Evolutionary conservation across 805 yeast genomes (phyloP).

Genomic region (Candida coleopterorum): DNA sequence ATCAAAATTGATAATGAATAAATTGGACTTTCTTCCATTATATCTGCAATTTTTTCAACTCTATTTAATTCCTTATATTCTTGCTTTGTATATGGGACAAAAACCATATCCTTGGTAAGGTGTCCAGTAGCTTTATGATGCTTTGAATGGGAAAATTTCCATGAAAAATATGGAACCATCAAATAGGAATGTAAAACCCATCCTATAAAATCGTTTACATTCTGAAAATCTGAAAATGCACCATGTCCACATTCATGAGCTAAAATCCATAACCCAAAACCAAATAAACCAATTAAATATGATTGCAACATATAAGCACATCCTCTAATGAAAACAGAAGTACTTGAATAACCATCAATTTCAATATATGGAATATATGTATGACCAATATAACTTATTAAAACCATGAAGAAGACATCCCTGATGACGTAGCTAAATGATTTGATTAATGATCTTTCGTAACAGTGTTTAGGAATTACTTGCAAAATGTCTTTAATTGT

Average conservation of each 20-base stretch:
- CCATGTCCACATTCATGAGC: slow-evolving; percentile 66
- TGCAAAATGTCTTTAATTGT: slow-evolving; percentile 53
- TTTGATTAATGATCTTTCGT: slow-evolving; percentile 45
- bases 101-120: slow-evolving; percentile 55
- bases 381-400: slow-evolving; percentile 40
- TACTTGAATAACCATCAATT: slow-evolving; percentile 21
- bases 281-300: slow-evolving; percentile 46
- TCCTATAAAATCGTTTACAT: slow-evolving; percentile 52
- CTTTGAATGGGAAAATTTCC: slow-evolving; percentile 57
- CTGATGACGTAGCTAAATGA: slow-evolving; percentile 51
- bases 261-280: slow-evolving; percentile 57
- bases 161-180: slow-evolving; percentile 57
- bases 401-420: slow-evolving; percentile 43
- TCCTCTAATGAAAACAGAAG: slow-evolving; percentile 43
- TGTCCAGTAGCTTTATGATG: slow-evolving; percentile 66
- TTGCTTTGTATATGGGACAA: slow-evolving; percentile 51
- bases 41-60: slow-evolving; percentile 36
- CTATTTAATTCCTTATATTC: slow-evolving; percentile 32
- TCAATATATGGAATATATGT: slow-evolving; percentile 44
- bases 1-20: slow-evolving; percentile 38
- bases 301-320: slow-evolving; percentile 57
- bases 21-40: slow-evolving; percentile 54
- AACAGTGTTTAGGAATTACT: slow-evolving; percentile 59
- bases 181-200: slow-evolving; percentile 57
- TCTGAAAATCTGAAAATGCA: slow-evolving; percentile 52